These are phyloP conservation scores for Penicillium palitans DNA, from an alignment of 2,329 filamentous ascomycete genomes.

Conservation along the genomic window DNA sequence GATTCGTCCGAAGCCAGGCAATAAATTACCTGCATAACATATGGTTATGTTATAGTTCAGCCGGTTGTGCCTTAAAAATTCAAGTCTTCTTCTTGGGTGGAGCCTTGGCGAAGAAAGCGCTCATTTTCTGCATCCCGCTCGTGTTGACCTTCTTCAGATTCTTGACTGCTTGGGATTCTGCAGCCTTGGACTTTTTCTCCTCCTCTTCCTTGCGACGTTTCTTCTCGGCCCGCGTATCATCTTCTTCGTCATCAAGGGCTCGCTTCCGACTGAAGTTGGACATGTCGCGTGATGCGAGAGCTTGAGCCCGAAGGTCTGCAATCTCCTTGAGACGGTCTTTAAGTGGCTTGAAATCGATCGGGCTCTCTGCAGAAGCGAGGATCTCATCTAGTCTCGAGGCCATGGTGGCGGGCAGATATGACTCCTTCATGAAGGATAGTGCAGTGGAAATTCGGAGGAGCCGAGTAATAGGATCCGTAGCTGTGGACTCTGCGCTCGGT, in stretches of 20 bases:
- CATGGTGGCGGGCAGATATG: slow-evolving; percentile 48
- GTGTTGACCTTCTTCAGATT: slow-evolving; percentile 88
- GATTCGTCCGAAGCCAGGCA: background rate
- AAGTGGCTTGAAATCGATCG: slow-evolving; percentile 68
- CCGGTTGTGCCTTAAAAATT: background rate
- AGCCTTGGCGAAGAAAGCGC: slow-evolving; percentile 81
- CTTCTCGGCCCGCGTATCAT: slow-evolving; percentile 67
- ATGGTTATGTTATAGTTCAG: background rate
- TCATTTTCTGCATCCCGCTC: slow-evolving; percentile 95
- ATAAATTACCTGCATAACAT: background rate
- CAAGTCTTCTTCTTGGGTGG: slow-evolving; percentile 38
- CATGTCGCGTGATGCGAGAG: slow-evolving; percentile 63
- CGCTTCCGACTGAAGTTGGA: slow-evolving; percentile 48
- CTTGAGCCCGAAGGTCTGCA: slow-evolving; percentile 68
- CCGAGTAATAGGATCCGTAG: slow-evolving; percentile 41
- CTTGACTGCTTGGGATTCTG: slow-evolving; percentile 72
- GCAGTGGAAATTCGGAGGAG: slow-evolving; percentile 53
- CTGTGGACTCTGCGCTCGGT: slow-evolving; percentile 28
- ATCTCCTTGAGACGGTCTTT: slow-evolving; percentile 69
- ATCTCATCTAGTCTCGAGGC: slow-evolving; percentile 40
- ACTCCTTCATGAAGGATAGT: slow-evolving; percentile 52
- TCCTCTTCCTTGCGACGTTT: slow-evolving; percentile 85
- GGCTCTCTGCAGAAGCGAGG: slow-evolving; percentile 41
- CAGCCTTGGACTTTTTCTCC: slow-evolving; percentile 76
- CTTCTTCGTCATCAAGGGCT: slow-evolving; percentile 45